These are phyloP conservation scores for Setaria italica DNA, from an alignment of 202 grass and related monocot genomes.

Conservation along the genomic window DNA sequence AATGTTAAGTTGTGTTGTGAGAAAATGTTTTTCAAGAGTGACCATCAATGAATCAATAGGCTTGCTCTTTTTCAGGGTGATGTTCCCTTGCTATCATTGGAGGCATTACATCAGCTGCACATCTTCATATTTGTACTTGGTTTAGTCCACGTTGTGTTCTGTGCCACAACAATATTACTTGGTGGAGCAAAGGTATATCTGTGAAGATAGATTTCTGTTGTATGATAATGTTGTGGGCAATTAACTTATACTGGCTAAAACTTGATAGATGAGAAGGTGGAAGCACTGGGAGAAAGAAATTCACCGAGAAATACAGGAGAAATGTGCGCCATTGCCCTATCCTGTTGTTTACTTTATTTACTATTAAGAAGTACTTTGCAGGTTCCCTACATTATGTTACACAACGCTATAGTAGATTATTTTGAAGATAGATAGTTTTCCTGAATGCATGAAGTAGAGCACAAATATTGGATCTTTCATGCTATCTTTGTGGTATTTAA, in stretches of 20 bases:
- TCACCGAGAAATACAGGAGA: slow-evolving; percentile 38
- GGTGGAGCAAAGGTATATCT: slow-evolving; percentile 63
- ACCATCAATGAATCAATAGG: slow-evolving; percentile 2
- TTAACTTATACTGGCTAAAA: slow-evolving; percentile 18
- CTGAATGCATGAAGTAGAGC: background rate
- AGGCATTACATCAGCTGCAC: slow-evolving; percentile 83
- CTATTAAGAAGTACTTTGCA: slow-evolving; percentile 12
- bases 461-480: background rate
- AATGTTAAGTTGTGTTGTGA: slow-evolving; percentile 29
- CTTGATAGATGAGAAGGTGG: slow-evolving; percentile 77
- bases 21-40: slow-evolving; percentile 24
- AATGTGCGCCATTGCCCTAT: slow-evolving; percentile 31
- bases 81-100: slow-evolving; percentile 72
- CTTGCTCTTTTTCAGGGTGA: slow-evolving; percentile 66
- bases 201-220: slow-evolving; percentile 1
- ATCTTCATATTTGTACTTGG: slow-evolving; percentile 94
- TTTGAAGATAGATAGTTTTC: slow-evolving; percentile 18
- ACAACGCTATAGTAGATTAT: slow-evolving; percentile 17
- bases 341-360: slow-evolving; percentile 36
- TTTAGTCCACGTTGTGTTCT: slow-evolving; percentile 78
- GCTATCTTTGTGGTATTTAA: slow-evolving; percentile 28
- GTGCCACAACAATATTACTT: slow-evolving; percentile 76
- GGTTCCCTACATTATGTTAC: background rate
- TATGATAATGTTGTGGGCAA: slow-evolving; percentile 13
- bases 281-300: slow-evolving; percentile 83